A percentile compares a stretch with the other conserved stretches of the same genome.
phyloP scores from a whole-genome alignment of 2,329 filamentous ascomycete species.

The Chaetomiaceae sp. region DNA sequence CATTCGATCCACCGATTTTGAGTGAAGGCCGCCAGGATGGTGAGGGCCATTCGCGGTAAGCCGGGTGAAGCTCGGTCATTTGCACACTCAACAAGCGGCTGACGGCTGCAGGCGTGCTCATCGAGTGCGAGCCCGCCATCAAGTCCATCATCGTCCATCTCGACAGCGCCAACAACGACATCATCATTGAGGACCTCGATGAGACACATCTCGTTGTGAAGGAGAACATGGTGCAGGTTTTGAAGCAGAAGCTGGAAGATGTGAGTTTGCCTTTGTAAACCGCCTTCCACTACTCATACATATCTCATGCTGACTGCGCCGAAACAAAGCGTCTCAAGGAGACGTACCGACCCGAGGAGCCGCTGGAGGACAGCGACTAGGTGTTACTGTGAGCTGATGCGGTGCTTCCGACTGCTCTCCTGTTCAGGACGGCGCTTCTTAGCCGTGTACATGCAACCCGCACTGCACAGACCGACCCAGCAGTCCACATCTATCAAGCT shows the following conservation, averaged over 20 bases:
- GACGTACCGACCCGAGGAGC: conserved; percentile 30
- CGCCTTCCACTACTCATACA: neutral
- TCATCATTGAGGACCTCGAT: conserved; percentile 74
- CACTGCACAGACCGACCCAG: too few relatives aligned
- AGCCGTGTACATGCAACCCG: too few relatives aligned
- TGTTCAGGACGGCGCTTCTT: too few relatives aligned
- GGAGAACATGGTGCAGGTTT: conserved; percentile 60
- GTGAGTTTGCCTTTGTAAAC: conserved; percentile 41
- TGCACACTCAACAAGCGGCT: too few relatives aligned
- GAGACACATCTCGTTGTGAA: conserved; percentile 71
- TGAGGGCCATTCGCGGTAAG: conserved; percentile 22
- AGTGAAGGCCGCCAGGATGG: neutral
- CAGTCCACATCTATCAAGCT: too few relatives aligned
- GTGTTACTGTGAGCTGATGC: neutral
- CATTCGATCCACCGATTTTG: too few relatives aligned
- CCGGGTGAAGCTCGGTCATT: too few relatives aligned
- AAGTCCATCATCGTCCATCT: conserved; percentile 79
- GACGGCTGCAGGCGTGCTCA: conserved; percentile 56
- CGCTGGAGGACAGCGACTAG: conserved; percentile 21
- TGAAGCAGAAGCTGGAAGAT: conserved; percentile 64
- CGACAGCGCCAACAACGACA: conserved; percentile 62
- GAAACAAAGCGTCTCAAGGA: conserved; percentile 27
- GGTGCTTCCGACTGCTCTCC: too few relatives aligned
- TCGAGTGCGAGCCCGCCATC: conserved; percentile 81
- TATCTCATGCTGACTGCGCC: conserved; percentile 1